These are phyloP conservation scores for Ceratocystis colombiana DNA, from an alignment of 2,329 filamentous ascomycete species.

Conservation along the genomic window DNA sequence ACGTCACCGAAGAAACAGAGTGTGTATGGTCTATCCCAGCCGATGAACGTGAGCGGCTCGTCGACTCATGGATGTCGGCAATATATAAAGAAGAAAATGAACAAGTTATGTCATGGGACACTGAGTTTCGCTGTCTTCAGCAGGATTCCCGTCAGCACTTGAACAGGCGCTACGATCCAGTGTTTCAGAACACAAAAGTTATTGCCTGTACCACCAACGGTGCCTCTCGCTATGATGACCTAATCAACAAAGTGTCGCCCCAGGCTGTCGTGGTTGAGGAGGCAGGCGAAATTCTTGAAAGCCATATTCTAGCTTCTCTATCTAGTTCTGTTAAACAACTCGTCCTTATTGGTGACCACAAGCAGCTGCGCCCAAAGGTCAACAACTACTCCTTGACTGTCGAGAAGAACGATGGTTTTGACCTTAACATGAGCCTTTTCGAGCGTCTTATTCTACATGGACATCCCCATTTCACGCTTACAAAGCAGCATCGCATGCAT, in stretches of 20 bases:
- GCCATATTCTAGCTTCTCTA: constrained; percentile 47
- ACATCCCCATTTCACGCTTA: constrained; percentile 44
- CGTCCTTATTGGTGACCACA: constrained; percentile 63
- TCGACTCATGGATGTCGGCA: constrained; percentile 37
- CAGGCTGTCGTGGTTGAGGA: constrained; percentile 60
- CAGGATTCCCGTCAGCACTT: constrained; percentile 37
- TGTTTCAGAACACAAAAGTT: constrained; percentile 47
- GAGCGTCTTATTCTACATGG: constrained; percentile 54
- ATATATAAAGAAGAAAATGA: constrained; percentile 44
- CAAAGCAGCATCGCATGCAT: constrained; percentile 57
- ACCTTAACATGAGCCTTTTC: constrained; percentile 50
- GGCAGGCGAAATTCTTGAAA: constrained; percentile 61
- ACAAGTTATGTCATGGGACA: constrained; percentile 34
- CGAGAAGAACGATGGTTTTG: constrained; percentile 40
- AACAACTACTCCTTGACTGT: constrained; percentile 51
- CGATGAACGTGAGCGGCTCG: constrained; percentile 32
- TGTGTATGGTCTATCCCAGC: constrained; percentile 45
- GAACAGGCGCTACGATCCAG: constrained; percentile 35
- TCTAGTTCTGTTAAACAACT: constrained; percentile 48
- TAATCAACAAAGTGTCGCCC: constrained; percentile 44
- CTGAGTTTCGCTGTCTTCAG: constrained; percentile 37
- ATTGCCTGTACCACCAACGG: constrained; percentile 63
- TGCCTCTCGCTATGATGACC: constrained; percentile 50
- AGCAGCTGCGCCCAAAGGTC: constrained; percentile 59
- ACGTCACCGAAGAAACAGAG: constrained; percentile 29